phyloP scores from a whole-genome alignment of 192 early-diverging fungal genomes.

The Chytriomyces sp. region DNA sequence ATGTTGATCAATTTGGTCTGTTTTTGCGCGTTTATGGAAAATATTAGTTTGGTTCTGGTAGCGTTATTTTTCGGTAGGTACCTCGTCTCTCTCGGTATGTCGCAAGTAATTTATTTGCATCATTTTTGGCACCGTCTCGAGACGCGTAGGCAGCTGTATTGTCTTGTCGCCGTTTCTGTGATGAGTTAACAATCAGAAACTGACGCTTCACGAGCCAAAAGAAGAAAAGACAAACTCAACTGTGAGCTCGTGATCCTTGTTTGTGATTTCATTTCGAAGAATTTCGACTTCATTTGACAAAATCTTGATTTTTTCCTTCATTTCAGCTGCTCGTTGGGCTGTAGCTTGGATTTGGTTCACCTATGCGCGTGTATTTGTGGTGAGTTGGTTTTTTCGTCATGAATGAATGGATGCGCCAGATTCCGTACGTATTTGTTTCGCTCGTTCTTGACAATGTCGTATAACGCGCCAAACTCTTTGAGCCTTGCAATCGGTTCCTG shows the following conservation, averaged over 20 bases:
- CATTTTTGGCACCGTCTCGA: slow-evolving; percentile 64
- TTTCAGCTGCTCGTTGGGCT: slow-evolving; percentile 62
- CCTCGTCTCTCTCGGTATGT: slow-evolving; percentile 59
- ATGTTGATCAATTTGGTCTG: slow-evolving; percentile 66
- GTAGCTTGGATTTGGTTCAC: slow-evolving; percentile 66
- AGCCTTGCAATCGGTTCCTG: slow-evolving; percentile 52
- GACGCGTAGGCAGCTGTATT: slow-evolving; percentile 61
- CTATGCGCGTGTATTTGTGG: slow-evolving; percentile 12
- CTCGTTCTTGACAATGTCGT: slow-evolving; percentile 70
- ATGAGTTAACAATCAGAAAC: not conserved
- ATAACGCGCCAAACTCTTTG: slow-evolving; percentile 61
- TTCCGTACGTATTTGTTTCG: slow-evolving; percentile 64
- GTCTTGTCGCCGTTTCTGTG: slow-evolving; percentile 57
- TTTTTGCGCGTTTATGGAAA: slow-evolving; percentile 1
- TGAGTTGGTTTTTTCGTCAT: slow-evolving; percentile 2
- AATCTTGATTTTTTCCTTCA: slow-evolving; percentile 71
- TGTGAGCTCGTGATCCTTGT: slow-evolving; percentile 63
- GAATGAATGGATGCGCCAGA: not conserved
- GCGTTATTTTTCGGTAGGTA: slow-evolving; percentile 5
- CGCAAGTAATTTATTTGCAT: slow-evolving; percentile 63
- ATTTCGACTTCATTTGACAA: slow-evolving; percentile 71
- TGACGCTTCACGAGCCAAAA: not conserved
- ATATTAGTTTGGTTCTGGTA: not conserved
- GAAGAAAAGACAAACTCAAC: slow-evolving; percentile 27
- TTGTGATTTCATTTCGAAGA: slow-evolving; percentile 60